These are phyloP conservation scores for Tothia fuscella DNA, from an alignment of 2,329 filamentous ascomycete genomes.

Conservation along the genomic window DNA sequence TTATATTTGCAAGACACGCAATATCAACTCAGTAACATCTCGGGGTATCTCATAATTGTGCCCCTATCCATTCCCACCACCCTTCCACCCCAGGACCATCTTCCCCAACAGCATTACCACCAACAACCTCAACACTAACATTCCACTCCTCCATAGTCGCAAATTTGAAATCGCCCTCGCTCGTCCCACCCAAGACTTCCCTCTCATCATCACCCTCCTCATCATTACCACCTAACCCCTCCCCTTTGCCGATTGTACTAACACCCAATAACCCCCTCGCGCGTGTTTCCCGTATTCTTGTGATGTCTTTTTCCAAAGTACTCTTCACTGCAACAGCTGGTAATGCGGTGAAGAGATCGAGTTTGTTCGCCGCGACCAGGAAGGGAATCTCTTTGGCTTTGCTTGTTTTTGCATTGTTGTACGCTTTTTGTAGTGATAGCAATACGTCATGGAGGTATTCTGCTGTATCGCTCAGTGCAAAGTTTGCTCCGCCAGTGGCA, in stretches of 20 bases:
- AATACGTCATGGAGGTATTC: constrained; percentile 82
- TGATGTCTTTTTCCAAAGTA: constrained; percentile 69
- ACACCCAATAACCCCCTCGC: constrained; percentile 69
- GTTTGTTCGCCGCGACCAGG: constrained; percentile 85
- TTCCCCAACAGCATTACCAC: constrained; percentile 54
- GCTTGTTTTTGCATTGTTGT: constrained; percentile 42
- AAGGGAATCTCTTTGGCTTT: constrained; percentile 56
- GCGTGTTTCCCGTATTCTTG: constrained; percentile 61
- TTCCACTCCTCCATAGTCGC: constrained; percentile 73
- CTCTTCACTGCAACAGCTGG: constrained; percentile 64
- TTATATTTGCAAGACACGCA: too few species aligned
- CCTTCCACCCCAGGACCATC: constrained; percentile 60
- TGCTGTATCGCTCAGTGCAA: constrained; percentile 57
- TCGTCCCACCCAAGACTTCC: constrained; percentile 72
- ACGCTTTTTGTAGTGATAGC: constrained; percentile 66
- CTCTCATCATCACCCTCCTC: constrained; percentile 55
- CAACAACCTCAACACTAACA: constrained; percentile 62
- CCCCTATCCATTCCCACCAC: constrained; percentile 87
- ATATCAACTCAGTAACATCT: too few species aligned
- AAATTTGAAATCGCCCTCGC: constrained; percentile 67
- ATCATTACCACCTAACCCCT: constrained; percentile 48
- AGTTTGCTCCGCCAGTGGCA: constrained; percentile 24
- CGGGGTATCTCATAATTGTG: constrained; percentile 53
- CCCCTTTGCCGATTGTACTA: constrained; percentile 48
- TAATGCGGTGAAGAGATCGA: constrained; percentile 86